Percentiles rank a stretch among this genome's conserved stretches.
phyloP scores from a whole-genome alignment of 305 asterid genomes.

The Solanum chacoense region DNA sequence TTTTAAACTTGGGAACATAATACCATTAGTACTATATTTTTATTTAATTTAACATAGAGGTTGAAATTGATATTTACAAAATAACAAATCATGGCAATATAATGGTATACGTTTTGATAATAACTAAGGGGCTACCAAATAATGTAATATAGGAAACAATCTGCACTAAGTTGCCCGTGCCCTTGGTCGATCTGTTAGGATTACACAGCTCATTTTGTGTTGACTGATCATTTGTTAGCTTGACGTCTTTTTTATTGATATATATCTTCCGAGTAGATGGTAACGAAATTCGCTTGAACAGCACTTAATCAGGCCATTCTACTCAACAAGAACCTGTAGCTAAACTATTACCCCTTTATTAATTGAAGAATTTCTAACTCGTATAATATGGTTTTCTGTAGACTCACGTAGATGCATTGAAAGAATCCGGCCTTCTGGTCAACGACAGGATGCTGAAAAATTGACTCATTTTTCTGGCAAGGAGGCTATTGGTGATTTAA shows the following conservation, averaged over 20 bases:
- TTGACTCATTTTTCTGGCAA: not conserved
- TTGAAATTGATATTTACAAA: not conserved
- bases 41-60: not conserved
- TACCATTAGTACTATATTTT: not conserved
- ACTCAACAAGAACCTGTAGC: not conserved
- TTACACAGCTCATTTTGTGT: not conserved
- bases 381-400: not conserved
- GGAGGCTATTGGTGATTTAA: not conserved
- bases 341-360: not conserved
- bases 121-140: not conserved
- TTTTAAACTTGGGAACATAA: not conserved
- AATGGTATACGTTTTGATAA: not conserved
- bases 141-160: not conserved
- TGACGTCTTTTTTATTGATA: not conserved
- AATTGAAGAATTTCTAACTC: not conserved
- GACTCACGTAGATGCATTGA: conserved; percentile 12
- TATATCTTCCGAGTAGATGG: not conserved
- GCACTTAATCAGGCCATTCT: not conserved
- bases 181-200: not conserved
- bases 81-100: not conserved
- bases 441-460: conserved; percentile 18
- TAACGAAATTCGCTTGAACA: not conserved
- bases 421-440: conserved; percentile 16
- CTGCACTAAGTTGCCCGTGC: not conserved
- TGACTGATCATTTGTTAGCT: not conserved